Conservation (phyloP, 176 grass and related monocot species). For the Juncus effusus region DNA sequence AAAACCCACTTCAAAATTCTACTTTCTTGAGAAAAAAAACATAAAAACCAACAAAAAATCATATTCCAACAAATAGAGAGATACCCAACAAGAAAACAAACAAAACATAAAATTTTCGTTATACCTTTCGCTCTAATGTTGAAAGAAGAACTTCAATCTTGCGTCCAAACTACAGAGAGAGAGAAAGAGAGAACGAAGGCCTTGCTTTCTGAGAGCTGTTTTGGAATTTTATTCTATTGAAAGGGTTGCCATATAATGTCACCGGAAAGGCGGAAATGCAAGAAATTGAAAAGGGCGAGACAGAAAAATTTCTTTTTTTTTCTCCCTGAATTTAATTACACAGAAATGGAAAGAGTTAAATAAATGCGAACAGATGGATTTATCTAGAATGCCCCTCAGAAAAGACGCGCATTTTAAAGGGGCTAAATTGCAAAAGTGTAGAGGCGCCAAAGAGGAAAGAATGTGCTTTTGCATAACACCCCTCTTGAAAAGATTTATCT, state of each 20-base stretch:
- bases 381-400: slow-evolving; percentile 10
- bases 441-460: slow-evolving; percentile 14
- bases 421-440: neutral
- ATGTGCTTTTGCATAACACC: neutral
- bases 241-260: slow-evolving; percentile 19
- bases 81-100: neutral
- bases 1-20: neutral
- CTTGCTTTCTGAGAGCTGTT: neutral
- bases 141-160: slow-evolving; percentile 6
- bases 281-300: slow-evolving; percentile 14
- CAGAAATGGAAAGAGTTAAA: slow-evolving; percentile 19
- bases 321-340: neutral
- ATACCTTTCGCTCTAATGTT: slow-evolving; percentile 10
- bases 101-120: too few species aligned
- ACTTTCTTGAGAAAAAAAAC: neutral
- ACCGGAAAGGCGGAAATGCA: slow-evolving; percentile 17
- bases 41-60: slow-evolving; percentile 7
- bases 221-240: slow-evolving; percentile 19
- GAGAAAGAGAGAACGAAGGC: slow-evolving; percentile 4
- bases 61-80: slow-evolving; percentile 5
- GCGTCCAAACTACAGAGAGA: neutral
- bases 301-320: slow-evolving; percentile 16
- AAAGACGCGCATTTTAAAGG: neutral
- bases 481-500: neutral
- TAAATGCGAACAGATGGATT: slow-evolving; percentile 26